Percentiles rank a stretch among this genome's conserved stretches.
phyloP scores from a whole-genome alignment of 768 basidiomycete genomes.

The Cantharellus anzutake region DNA sequence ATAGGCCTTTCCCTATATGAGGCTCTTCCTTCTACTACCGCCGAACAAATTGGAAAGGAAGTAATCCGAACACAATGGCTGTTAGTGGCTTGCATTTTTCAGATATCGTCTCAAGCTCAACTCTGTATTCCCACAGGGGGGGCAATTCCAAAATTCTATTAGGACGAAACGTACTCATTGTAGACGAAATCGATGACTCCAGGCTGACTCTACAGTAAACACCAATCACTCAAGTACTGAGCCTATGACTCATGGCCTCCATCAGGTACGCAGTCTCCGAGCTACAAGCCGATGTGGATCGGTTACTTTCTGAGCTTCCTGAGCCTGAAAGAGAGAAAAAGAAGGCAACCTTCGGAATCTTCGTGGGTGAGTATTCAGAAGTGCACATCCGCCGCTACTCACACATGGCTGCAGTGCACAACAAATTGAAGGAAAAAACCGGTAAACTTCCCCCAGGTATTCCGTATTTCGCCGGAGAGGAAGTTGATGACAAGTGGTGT shows the following conservation, averaged over 20 bases:
- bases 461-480: conserved; percentile 71
- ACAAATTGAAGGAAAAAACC: conserved; percentile 77
- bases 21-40: conserved; percentile 54
- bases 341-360: conserved; percentile 72
- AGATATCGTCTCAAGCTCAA: not conserved
- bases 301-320: conserved; percentile 40
- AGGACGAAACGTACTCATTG: conserved; percentile 64
- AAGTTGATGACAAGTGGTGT: conserved; percentile 54
- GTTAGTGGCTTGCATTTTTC: conserved; percentile 25
- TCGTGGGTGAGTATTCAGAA: conserved; percentile 34
- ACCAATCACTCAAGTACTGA: not conserved
- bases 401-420: conserved; percentile 36
- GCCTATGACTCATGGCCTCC: not conserved
- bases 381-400: not conserved
- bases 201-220: conserved; percentile 73
- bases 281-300: conserved; percentile 73
- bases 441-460: conserved; percentile 49
- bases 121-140: conserved; percentile 23
- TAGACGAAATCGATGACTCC: conserved; percentile 80
- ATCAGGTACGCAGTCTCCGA: conserved; percentile 69
- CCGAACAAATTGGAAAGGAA: conserved; percentile 57
- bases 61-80: conserved; percentile 96
- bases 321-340: conserved; percentile 56
- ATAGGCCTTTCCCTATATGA: conserved; percentile 95
- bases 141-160: conserved; percentile 50